These are phyloP conservation scores for Ophiocordyceps unilateralis DNA, from an alignment of 2,329 filamentous ascomycete species.

Conservation along the genomic window DNA sequence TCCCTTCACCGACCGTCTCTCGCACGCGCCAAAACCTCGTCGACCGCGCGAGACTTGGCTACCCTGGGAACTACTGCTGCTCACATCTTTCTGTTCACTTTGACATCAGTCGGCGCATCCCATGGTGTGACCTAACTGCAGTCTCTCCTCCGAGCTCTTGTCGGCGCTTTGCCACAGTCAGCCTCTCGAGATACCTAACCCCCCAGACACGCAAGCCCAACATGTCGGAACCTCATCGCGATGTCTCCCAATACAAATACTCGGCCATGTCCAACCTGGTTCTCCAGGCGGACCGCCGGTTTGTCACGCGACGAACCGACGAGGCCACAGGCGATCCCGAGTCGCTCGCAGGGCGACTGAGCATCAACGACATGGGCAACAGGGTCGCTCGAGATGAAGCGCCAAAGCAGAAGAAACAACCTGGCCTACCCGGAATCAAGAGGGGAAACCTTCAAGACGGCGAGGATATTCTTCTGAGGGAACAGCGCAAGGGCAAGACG, in stretches of 20 bases:
- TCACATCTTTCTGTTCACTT: not conserved
- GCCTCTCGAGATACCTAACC: constrained; percentile 7
- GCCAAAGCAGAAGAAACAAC: constrained; percentile 64
- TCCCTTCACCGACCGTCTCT: no score
- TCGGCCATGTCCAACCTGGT: constrained; percentile 99
- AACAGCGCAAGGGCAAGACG: constrained; percentile 75
- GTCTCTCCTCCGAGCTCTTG: constrained; percentile 17
- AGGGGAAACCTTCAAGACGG: constrained; percentile 64
- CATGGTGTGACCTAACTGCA: constrained; percentile 18
- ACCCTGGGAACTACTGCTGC: constrained; percentile 4
- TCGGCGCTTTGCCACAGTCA: constrained; percentile 13
- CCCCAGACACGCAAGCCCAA: constrained; percentile 19
- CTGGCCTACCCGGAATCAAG: constrained; percentile 52
- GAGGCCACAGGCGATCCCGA: constrained; percentile 95
- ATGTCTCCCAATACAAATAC: constrained; percentile 97
- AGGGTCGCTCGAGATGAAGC: constrained; percentile 63
- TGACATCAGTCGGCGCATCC: constrained; percentile 8
- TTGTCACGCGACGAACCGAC: constrained; percentile 80
- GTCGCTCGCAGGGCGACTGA: constrained; percentile 85
- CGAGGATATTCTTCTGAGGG: constrained; percentile 64
- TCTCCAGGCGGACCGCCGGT: constrained; percentile 96
- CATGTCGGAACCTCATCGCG: constrained; percentile 60
- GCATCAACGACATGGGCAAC: constrained; percentile 86
- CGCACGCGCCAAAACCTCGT: no score
- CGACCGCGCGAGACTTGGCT: no score